A percentile compares a stretch with the other conserved stretches of the same genome.
phyloP scores from a whole-genome alignment of 2,329 filamentous ascomycete genomes.

The Orbilia quercus region DNA sequence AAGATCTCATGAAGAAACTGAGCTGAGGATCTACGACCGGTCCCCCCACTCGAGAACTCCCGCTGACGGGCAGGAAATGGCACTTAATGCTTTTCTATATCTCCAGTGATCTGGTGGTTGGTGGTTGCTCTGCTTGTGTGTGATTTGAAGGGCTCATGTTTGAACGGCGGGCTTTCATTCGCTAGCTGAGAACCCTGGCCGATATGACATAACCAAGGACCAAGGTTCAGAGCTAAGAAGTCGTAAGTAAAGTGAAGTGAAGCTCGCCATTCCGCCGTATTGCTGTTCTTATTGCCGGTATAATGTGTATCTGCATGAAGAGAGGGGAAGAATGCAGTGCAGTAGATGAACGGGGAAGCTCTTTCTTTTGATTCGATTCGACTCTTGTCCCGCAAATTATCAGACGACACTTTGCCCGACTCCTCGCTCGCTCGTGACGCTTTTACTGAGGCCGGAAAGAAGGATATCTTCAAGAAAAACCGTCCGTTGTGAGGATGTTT shows the following conservation, averaged over 20 bases:
- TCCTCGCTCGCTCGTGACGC: neutral
- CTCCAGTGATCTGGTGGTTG: neutral
- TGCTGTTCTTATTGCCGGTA: neutral
- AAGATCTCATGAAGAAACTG: too few species aligned
- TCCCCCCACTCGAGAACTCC: neutral
- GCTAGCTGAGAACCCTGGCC: constrained; percentile 11
- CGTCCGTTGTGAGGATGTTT: constrained; percentile 33
- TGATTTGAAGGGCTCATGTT: constrained; percentile 37
- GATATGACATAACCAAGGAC: neutral
- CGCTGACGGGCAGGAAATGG: neutral
- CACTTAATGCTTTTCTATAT: neutral
- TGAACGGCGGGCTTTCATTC: constrained; percentile 31
- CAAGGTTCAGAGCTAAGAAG: too few species aligned
- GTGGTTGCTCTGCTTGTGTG: too few species aligned
- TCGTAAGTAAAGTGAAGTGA: too few species aligned
- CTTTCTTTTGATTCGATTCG: too few species aligned
- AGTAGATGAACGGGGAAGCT: neutral
- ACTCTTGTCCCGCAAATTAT: neutral
- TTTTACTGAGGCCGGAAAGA: neutral
- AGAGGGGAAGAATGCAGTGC: constrained; percentile 31
- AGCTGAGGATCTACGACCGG: neutral
- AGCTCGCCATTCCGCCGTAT: neutral
- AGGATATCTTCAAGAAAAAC: constrained; percentile 1
- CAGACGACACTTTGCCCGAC: neutral
- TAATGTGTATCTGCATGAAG: neutral